Percentiles rank a stretch among this genome's conserved stretches.
Evolutionary conservation across 495 filamentous ascomycete genomes (phyloP).

Genomic region (Geoglossum glabrum): DNA sequence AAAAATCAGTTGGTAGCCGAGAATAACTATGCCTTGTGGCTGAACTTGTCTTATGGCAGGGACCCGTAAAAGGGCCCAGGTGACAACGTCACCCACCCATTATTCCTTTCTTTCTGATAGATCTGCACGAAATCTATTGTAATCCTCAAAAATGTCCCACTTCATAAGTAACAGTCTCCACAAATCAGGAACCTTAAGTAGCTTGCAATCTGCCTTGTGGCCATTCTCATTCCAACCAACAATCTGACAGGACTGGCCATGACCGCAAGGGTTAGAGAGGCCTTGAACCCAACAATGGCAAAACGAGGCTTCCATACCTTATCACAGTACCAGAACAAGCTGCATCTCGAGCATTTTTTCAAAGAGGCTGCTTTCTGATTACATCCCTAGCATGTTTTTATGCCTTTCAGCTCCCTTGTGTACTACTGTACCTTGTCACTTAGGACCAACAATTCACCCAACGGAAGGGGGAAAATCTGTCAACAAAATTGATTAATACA

Average conservation of each 20-base stretch:
- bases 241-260: conserved; percentile 14
- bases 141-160: conserved; percentile 17
- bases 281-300: too few relatives aligned
- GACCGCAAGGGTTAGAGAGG: too few relatives aligned
- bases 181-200: conserved; percentile 19
- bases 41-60: too few relatives aligned
- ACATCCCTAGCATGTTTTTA: conserved; percentile 7
- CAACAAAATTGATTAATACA: too few relatives aligned
- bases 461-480: background rate
- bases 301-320: conserved; percentile 10
- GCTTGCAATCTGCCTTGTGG: conserved; percentile 19
- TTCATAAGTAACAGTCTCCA: conserved; percentile 13
- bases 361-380: conserved; percentile 12
- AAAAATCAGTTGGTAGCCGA: too few relatives aligned
- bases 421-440: background rate
- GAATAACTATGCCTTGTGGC: too few relatives aligned
- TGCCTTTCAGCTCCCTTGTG: background rate
- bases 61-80: too few relatives aligned
- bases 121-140: conserved; percentile 15
- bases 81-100: too few relatives aligned
- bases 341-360: conserved; percentile 12
- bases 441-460: background rate
- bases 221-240: conserved; percentile 19
- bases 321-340: conserved; percentile 18
- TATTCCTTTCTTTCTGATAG: too few relatives aligned